A percentile compares a stretch with the other conserved stretches of the same genome.
Evolutionary conservation across 768 basidiomycete genomes (phyloP).

Genomic region (Phlebiopsis flavidoalba): DNA sequence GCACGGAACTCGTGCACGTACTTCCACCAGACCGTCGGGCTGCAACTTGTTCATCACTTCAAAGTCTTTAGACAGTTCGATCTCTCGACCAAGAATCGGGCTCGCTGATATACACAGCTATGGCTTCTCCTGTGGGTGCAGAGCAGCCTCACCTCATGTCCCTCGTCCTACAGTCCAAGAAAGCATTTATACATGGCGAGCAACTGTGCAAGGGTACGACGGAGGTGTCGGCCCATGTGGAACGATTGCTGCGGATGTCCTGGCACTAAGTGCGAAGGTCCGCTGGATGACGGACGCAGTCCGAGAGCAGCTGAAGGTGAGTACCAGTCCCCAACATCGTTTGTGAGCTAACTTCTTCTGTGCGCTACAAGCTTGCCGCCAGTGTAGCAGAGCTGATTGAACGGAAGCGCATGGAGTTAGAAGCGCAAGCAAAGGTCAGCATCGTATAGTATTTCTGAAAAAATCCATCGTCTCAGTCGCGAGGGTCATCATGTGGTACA

Average conservation of each 20-base stretch:
- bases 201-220: constrained; percentile 69
- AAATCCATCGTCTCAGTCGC: neutral
- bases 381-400: constrained; percentile 72
- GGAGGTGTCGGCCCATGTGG: constrained; percentile 58
- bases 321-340: constrained; percentile 8
- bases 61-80: no score
- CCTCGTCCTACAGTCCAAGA: constrained; percentile 77
- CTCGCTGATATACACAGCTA: neutral
- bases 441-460: neutral
- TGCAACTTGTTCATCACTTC: no score
- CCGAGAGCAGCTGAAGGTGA: constrained; percentile 70
- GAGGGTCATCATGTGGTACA: constrained; percentile 27
- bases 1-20: no score
- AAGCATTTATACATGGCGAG: constrained; percentile 75
- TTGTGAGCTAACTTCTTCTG: neutral
- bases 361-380: constrained; percentile 53
- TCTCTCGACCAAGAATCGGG: no score
- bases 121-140: neutral
- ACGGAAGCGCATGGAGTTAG: constrained; percentile 57
- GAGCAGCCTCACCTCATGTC: constrained; percentile 65
- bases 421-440: constrained; percentile 57
- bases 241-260: constrained; percentile 60
- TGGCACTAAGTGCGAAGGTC: constrained; percentile 76
- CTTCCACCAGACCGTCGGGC: no score
- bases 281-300: constrained; percentile 74